Conservation (phyloP, 208 protist genomes). For the Trypanosomatidae sp. region DNA sequence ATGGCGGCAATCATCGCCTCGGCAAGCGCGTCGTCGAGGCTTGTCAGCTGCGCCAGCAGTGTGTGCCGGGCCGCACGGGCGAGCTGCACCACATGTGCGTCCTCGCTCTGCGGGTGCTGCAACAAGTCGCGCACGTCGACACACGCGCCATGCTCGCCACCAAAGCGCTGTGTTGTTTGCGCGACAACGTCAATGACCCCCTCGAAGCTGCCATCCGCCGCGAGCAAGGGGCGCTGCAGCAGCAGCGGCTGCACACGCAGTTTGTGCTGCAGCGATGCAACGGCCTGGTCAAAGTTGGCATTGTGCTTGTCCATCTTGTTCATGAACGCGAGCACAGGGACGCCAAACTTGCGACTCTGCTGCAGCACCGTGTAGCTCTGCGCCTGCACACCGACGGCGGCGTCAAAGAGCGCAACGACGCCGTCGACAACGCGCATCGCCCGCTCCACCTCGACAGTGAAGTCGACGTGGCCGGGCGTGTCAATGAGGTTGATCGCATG, state of each 20-base stretch:
- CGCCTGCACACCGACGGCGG: conserved; percentile 90
- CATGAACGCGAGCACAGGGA: conserved; percentile 85
- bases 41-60: conserved; percentile 51
- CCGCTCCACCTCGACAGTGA: conserved; percentile 95
- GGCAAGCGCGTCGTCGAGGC: conserved; percentile 45
- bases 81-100: conserved; percentile 18
- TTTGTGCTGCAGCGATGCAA: conserved; percentile 65
- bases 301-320: conserved; percentile 96
- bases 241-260: conserved; percentile 72
- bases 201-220: conserved; percentile 57
- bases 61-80: conserved; percentile 22
- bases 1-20: conserved; percentile 47
- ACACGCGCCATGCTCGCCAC: conserved; percentile 32
- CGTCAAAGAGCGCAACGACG: conserved; percentile 93
- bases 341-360: conserved; percentile 70
- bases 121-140: conserved; percentile 3
- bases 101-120: conserved; percentile 25
- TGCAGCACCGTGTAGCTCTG: conserved; percentile 86
- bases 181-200: conserved; percentile 83
- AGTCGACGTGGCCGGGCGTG: conserved; percentile 96
- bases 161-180: conserved; percentile 47
- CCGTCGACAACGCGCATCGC: conserved; percentile 95
- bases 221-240: conserved; percentile 82
- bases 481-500: conserved; percentile 92
- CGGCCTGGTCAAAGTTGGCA: conserved; percentile 56